phyloP scores from a whole-genome alignment of 179 eudicot species.

The Patellifolia procumbens region DNA sequence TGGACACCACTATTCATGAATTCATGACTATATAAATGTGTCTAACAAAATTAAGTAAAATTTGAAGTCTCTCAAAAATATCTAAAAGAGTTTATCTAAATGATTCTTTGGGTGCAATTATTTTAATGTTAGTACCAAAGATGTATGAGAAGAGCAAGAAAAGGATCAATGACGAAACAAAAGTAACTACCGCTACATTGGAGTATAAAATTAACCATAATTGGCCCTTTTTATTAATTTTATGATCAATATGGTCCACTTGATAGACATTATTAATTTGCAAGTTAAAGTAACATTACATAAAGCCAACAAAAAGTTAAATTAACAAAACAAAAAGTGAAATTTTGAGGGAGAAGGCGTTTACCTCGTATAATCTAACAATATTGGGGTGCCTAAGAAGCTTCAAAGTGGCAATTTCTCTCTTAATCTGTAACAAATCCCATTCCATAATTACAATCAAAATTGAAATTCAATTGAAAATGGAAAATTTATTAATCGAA shows the following conservation, averaged over 20 bases:
- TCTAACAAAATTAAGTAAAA: not conserved
- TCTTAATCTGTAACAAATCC: conserved; percentile 63
- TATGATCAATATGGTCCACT: not conserved
- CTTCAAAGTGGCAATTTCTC: conserved; percentile 90
- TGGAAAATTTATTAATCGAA: too few species aligned
- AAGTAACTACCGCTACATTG: not conserved
- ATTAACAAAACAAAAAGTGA: too few species aligned
- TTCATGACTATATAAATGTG: too few species aligned
- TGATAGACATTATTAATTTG: not conserved
- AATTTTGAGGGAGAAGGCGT: too few species aligned
- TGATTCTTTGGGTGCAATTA: too few species aligned
- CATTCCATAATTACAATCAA: too few species aligned
- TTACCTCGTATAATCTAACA: conserved; percentile 84
- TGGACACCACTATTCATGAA: too few species aligned
- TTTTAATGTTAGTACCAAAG: not conserved
- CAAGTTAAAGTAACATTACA: not conserved
- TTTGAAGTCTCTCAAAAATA: not conserved
- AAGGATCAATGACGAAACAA: not conserved
- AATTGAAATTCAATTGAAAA: not conserved
- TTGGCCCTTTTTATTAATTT: not conserved
- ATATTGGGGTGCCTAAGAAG: conserved; percentile 89
- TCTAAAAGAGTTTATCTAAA: not conserved
- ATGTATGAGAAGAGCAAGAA: not conserved
- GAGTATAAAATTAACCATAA: not conserved
- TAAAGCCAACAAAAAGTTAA: not conserved